Conservation (phyloP, 768 basidiomycete species). For the Lactarius vividus region DNA sequence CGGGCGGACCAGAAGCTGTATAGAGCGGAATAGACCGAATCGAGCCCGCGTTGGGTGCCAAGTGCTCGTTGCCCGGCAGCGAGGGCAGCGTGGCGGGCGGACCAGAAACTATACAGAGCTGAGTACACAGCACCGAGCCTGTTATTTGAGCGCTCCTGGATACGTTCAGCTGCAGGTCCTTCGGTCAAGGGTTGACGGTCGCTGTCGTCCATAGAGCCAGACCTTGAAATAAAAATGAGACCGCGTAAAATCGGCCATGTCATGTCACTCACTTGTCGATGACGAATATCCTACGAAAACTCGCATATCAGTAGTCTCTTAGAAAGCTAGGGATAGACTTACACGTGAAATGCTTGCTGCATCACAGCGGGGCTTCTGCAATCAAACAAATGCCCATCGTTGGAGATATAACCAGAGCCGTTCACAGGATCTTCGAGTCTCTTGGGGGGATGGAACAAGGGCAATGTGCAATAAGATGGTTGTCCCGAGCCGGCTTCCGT, state of each 20-base stretch:
- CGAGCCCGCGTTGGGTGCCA: slow-evolving; percentile 36
- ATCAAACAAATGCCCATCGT: slow-evolving; percentile 53
- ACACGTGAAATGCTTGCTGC: slow-evolving; percentile 61
- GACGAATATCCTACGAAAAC: slow-evolving; percentile 46
- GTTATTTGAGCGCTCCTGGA: slow-evolving; percentile 41
- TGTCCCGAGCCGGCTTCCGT: slow-evolving; percentile 39
- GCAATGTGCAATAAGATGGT: slow-evolving; percentile 53
- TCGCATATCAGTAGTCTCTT: background rate
- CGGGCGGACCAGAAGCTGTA: slow-evolving; percentile 53
- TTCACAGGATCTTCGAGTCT: slow-evolving; percentile 32
- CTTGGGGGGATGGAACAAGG: slow-evolving; percentile 48
- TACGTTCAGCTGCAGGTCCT: slow-evolving; percentile 40
- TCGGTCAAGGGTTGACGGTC: slow-evolving; percentile 47
- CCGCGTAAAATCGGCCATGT: background rate
- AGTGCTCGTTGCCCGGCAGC: slow-evolving; percentile 26
- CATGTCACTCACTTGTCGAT: slow-evolving; percentile 41
- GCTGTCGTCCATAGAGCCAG: slow-evolving; percentile 44
- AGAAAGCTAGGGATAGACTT: slow-evolving; percentile 29
- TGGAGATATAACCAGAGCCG: slow-evolving; percentile 49
- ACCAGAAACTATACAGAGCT: slow-evolving; percentile 55
- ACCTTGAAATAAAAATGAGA: slow-evolving; percentile 36
- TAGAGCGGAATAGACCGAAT: slow-evolving; percentile 46
- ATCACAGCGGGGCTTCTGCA: slow-evolving; percentile 53
- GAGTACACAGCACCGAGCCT: slow-evolving; percentile 59
- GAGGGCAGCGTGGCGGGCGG: slow-evolving; percentile 44